phyloP scores from a whole-genome alignment of 2,329 filamentous ascomycete genomes.

The Madurella mycetomatis region DNA sequence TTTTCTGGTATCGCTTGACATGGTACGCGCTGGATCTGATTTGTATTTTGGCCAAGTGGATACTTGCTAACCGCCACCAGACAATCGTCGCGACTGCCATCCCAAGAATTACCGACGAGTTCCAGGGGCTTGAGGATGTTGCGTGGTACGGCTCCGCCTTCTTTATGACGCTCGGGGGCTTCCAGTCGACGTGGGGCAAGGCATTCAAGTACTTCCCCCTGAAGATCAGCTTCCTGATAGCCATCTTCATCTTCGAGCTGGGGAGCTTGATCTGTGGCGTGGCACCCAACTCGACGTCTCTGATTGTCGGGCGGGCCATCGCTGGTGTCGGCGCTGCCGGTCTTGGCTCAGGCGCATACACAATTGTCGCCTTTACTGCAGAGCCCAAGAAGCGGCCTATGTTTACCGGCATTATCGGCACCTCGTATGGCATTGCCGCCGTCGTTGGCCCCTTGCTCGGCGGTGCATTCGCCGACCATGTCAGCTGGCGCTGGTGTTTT shows the following conservation, averaged over 20 bases:
- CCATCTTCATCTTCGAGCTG: slow-evolving; percentile 20
- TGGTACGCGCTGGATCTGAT: neutral
- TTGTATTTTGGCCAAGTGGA: neutral
- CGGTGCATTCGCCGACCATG: slow-evolving; percentile 20
- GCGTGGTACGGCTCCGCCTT: slow-evolving; percentile 25
- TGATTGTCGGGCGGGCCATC: slow-evolving; percentile 20
- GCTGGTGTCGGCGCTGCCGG: slow-evolving; percentile 19
- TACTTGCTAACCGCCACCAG: neutral
- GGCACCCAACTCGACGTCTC: slow-evolving; percentile 16
- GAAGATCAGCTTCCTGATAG: slow-evolving; percentile 16
- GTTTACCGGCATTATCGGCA: slow-evolving; percentile 20
- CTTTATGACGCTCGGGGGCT: slow-evolving; percentile 23
- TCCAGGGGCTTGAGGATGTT: slow-evolving; percentile 19
- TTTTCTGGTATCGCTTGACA: slow-evolving; percentile 18
- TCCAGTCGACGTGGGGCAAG: slow-evolving; percentile 22
- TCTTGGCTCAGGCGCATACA: slow-evolving; percentile 18
- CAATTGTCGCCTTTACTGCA: slow-evolving; percentile 16
- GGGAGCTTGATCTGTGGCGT: slow-evolving; percentile 21
- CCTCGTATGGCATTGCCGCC: slow-evolving; percentile 17
- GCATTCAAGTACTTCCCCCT: slow-evolving; percentile 20
- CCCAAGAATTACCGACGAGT: slow-evolving; percentile 23
- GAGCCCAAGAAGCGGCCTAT: slow-evolving; percentile 16
- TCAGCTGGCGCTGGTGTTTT: slow-evolving; percentile 25
- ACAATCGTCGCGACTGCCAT: slow-evolving; percentile 25
- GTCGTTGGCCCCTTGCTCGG: slow-evolving; percentile 23